Conservation (phyloP, 2,329 filamentous ascomycete genomes). For the Colletotrichum gloeosporioides region DNA sequence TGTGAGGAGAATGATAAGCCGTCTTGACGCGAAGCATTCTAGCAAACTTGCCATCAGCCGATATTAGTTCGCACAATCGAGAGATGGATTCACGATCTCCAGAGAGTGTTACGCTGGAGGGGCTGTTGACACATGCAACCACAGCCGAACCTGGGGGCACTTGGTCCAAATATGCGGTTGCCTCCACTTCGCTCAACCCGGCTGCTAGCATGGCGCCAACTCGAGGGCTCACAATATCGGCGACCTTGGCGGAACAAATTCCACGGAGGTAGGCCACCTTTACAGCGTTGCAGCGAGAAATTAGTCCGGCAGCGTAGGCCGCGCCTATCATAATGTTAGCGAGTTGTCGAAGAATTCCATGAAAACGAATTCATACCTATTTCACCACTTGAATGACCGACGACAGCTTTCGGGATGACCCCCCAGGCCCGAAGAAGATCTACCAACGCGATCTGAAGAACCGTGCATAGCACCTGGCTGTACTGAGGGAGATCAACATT, state of each 20-base stretch:
- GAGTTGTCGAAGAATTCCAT: too few species aligned
- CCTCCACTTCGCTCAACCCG: slow-evolving; percentile 24
- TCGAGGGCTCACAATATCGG: neutral
- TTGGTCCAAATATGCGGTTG: neutral
- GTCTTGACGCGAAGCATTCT: slow-evolving; percentile 17
- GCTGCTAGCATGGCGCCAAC: slow-evolving; percentile 36
- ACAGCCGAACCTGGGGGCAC: slow-evolving; percentile 23
- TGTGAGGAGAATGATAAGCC: slow-evolving; percentile 28
- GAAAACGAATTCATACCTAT: neutral
- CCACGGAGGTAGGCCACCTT: slow-evolving; percentile 37
- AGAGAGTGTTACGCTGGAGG: slow-evolving; percentile 36
- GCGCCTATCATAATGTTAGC: slow-evolving; percentile 27
- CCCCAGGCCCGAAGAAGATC: slow-evolving; percentile 48
- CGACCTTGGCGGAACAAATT: slow-evolving; percentile 1
- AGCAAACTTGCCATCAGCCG: slow-evolving; percentile 24
- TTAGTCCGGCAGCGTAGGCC: slow-evolving; percentile 43
- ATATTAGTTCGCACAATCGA: slow-evolving; percentile 25
- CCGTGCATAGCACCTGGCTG: slow-evolving; percentile 47
- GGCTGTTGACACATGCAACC: slow-evolving; percentile 44
- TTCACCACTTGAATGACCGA: slow-evolving; percentile 6
- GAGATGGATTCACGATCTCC: slow-evolving; percentile 20
- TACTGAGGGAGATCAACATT: neutral
- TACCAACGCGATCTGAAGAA: slow-evolving; percentile 52
- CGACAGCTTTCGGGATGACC: slow-evolving; percentile 26
- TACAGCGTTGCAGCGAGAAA: slow-evolving; percentile 33